Evolutionary conservation across 805 yeast species (phyloP), one percentile per base, ranked within the genome.

Genomic region (Saccharomycopsis malanga): DNA sequence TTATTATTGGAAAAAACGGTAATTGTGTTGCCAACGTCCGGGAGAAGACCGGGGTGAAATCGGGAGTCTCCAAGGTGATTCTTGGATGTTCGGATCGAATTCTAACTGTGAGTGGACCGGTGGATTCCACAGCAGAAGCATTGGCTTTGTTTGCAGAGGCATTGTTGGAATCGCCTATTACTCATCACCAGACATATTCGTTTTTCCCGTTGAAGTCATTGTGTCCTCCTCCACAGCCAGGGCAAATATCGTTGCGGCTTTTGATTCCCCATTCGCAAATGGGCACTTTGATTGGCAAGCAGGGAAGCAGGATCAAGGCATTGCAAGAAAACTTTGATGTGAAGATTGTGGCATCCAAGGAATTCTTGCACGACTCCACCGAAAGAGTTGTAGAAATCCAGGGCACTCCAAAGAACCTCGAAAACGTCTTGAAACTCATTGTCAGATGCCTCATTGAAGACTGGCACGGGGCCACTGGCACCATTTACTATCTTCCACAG

Each of bases 351-450:
- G 95, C 95, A 9, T 82, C 94, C 30, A 87, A 87, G 60, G 87
- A 86, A 46, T 82, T 79, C 60, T 73, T 88, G 50, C 84, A 85
- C 7, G 81, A 81, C 55, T 82, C 93, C 5, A 82, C 86, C 42
- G 96, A 88, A 63, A 76, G 96, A 60, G 70, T 87, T 46, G 87
- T 88, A 34, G 96, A 88, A 62, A 70, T 88, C 49, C 95, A 87
- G 65, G 96, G 96, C 44, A 66, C 77, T 4, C 83, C 85, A 1
- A 76, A 72, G 37, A 69, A 79, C 46, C 73, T 88, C 54, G 72
- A 76, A 42, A 70, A 70, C 34, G 74, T 86, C 1, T 62, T 80
- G 36, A 66, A 73, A 58, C 70, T 78, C 41, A 74, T 85, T 39
- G 74, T 82, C n/a, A 71, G 80, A 58, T 84, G 87, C 61, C 66